phyloP scores from a whole-genome alignment of 805 yeast species.

The Yarrowia hollandica region DNA sequence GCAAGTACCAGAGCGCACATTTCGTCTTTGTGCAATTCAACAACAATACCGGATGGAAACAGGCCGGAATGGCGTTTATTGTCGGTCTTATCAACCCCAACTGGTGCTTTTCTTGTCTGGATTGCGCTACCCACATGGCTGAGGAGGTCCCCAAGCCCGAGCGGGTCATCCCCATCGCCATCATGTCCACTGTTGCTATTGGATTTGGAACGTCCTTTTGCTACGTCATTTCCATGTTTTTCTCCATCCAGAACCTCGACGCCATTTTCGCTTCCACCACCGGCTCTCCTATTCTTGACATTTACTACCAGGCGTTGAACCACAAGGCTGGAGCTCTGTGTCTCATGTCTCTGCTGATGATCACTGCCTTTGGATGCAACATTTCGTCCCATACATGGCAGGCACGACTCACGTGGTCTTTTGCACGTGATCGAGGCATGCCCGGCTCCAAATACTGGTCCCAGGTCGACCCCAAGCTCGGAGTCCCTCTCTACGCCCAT shows the following conservation, averaged over 20 bases:
- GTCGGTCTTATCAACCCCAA: constrained; percentile 71
- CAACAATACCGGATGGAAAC: constrained; percentile 62
- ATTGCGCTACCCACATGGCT: constrained; percentile 70
- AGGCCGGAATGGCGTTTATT: constrained; percentile 60
- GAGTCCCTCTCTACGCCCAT: constrained; percentile 62
- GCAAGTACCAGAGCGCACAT: constrained; percentile 51
- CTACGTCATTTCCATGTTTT: constrained; percentile 46
- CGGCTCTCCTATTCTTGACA: constrained; percentile 61
- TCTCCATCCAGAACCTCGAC: constrained; percentile 55
- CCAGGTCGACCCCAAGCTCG: constrained; percentile 48
- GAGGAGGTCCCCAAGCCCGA: constrained; percentile 64
- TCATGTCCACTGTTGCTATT: constrained; percentile 61
- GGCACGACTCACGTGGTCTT: constrained; percentile 66
- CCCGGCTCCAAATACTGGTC: constrained; percentile 57
- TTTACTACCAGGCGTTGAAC: constrained; percentile 57
- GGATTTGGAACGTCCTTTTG: constrained; percentile 56
- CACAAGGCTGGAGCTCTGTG: constrained; percentile 54
- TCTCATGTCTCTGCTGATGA: constrained; percentile 50
- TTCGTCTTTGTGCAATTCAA: constrained; percentile 57
- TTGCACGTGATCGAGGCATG: constrained; percentile 64
- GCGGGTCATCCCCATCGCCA: constrained; percentile 59
- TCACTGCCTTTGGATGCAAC: constrained; percentile 59
- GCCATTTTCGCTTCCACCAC: constrained; percentile 51
- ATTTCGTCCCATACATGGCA: constrained; percentile 68
- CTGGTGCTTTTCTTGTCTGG: constrained; percentile 69